Conservation (phyloP, 2,329 filamentous ascomycete genomes). For the Beauveria medogensis region DNA sequence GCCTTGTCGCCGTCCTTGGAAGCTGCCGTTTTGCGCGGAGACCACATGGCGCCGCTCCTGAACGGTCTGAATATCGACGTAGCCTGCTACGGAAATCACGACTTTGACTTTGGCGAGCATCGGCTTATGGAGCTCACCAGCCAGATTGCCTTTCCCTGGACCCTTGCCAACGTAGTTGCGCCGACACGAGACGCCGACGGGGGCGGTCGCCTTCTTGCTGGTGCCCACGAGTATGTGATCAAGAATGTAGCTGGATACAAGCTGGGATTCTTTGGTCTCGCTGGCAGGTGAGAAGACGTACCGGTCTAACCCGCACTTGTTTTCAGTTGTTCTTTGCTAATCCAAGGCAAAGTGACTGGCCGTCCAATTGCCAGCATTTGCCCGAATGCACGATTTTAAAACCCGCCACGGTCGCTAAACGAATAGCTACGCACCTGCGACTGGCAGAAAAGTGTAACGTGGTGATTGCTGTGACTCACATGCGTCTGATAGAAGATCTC, state of each 20-base stretch:
- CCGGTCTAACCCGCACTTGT: too few species aligned
- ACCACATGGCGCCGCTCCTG: conserved; percentile 12
- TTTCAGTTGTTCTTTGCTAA: background rate
- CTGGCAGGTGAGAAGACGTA: conserved; percentile 7
- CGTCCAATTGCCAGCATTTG: conserved; percentile 13
- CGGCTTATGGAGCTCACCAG: conserved; percentile 6
- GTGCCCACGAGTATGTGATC: conserved; percentile 3
- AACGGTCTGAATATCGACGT: conserved; percentile 10
- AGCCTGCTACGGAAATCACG: conserved; percentile 14
- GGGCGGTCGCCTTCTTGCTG: conserved; percentile 8
- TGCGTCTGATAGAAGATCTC: conserved; percentile 17
- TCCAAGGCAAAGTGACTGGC: conserved; percentile 12
- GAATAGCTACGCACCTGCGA: conserved; percentile 9
- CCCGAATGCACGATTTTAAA: conserved; percentile 14
- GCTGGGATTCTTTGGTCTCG: conserved; percentile 14
- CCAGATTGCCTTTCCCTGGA: conserved; percentile 11
- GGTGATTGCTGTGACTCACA: conserved; percentile 20
- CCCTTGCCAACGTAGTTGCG: conserved; percentile 12
- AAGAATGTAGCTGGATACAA: conserved; percentile 2
- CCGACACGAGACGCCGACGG: background rate
- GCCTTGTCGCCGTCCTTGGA: conserved; percentile 14
- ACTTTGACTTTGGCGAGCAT: conserved; percentile 13
- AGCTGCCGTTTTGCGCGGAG: conserved; percentile 12
- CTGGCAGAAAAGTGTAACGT: conserved; percentile 15
- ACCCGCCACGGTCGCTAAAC: conserved; percentile 2